phyloP scores from a whole-genome alignment of 164 flowering plant species.

The Chloranthus sessilifolius region DNA sequence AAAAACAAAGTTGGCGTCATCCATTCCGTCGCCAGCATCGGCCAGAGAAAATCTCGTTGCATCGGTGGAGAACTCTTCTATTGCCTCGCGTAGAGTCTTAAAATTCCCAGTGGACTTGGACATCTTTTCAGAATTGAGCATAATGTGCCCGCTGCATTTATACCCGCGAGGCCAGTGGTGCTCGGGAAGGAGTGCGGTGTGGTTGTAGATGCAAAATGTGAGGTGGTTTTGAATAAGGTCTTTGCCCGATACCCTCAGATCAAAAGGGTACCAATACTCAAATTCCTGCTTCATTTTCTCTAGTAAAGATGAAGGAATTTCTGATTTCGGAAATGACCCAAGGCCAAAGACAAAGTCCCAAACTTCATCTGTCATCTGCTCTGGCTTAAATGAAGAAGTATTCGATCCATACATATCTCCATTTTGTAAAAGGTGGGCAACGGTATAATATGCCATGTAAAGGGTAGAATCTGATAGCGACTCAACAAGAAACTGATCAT shows the following conservation, averaged over 20 bases:
- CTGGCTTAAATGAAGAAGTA: slow-evolving; percentile 63
- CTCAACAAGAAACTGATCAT: slow-evolving; percentile 77
- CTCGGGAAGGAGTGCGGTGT: slow-evolving; percentile 64
- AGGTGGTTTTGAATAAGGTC: slow-evolving; percentile 93
- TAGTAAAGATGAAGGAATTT: slow-evolving; percentile 42
- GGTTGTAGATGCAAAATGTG: slow-evolving; percentile 82
- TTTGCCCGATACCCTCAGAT: slow-evolving; percentile 86
- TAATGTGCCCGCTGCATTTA: slow-evolving; percentile 85
- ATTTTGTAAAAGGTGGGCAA: slow-evolving; percentile 67
- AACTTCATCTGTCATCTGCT: slow-evolving; percentile 81
- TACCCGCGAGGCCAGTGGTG: slow-evolving; percentile 80
- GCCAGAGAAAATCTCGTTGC: slow-evolving; percentile 87
- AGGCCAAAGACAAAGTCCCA: slow-evolving; percentile 74
- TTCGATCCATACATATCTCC: slow-evolving; percentile 33
- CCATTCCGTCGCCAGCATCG: slow-evolving; percentile 95
- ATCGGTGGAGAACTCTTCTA: slow-evolving; percentile 86
- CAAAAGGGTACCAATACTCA: slow-evolving; percentile 95
- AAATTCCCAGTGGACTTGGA: slow-evolving; percentile 97
- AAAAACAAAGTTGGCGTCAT: slow-evolving; percentile 92
- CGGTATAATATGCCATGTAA: slow-evolving; percentile 90
- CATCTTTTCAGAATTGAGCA: slow-evolving; percentile 94
- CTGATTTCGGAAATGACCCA: slow-evolving; percentile 50
- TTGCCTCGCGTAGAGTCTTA: slow-evolving; percentile 75
- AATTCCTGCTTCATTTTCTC: slow-evolving; percentile 86
- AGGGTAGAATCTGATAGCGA: slow-evolving; percentile 87